Evolutionary conservation across 169 alveolate genomes (phyloP).

Genomic region (Eimeria falciformis): DNA sequence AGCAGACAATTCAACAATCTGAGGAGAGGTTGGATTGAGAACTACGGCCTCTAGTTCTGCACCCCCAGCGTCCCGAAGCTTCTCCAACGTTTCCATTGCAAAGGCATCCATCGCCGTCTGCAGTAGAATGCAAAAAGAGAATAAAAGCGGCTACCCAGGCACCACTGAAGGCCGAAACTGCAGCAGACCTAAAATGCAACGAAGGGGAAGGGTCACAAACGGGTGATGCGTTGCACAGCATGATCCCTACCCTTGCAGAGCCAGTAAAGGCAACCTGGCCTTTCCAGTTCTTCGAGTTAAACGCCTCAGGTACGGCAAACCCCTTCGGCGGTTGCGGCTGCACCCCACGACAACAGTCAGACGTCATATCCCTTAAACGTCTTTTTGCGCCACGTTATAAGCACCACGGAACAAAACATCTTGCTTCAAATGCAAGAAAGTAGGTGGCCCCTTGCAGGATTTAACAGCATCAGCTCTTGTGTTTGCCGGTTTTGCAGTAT

Average conservation of each 20-base stretch:
- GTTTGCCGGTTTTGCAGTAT: no score
- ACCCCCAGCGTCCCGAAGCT: conserved; percentile 43
- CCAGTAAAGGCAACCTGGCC: conserved; percentile 74
- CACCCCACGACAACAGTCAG: no score
- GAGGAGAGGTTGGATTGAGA: conserved; percentile 36
- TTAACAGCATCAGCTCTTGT: no score
- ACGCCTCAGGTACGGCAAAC: conserved; percentile 76
- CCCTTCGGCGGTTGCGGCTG: conserved; percentile 64
- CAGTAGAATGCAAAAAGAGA: not conserved
- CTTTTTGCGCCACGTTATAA: no score
- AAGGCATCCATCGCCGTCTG: conserved; percentile 60
- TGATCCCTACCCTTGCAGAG: conserved; percentile 32
- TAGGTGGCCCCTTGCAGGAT: no score
- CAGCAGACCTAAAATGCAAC: not conserved
- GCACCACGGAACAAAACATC: no score
- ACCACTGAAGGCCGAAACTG: not conserved
- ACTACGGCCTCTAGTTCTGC: conserved; percentile 54
- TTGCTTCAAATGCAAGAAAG: no score
- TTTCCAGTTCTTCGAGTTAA: conserved; percentile 76
- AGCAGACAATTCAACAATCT: conserved; percentile 38
- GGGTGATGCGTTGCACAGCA: not conserved
- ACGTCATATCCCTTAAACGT: no score
- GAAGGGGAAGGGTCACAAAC: not conserved
- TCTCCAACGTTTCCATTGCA: conserved; percentile 46
- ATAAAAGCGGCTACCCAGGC: not conserved